Conservation (phyloP, 2,329 filamentous ascomycete genomes). For the Paraphoma sp. region DNA sequence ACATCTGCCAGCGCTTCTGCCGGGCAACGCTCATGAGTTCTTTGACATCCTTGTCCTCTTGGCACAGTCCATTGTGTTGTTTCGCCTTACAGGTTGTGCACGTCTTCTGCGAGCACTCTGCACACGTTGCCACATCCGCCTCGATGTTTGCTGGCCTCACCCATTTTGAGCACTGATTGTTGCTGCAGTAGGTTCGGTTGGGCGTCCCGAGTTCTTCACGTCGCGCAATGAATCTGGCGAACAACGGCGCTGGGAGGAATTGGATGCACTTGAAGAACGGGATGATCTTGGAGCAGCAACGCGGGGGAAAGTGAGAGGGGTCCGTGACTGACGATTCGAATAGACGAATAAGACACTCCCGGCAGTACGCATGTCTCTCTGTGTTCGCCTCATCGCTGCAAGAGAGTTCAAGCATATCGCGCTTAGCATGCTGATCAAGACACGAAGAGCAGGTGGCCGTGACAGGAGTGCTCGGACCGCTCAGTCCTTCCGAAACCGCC, state of each 20-base stretch:
- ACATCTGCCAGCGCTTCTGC: conserved; percentile 17
- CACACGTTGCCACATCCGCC: conserved; percentile 10
- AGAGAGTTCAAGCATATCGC: conserved; percentile 11
- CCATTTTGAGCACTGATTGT: conserved; percentile 14
- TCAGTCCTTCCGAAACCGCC: too few relatives aligned
- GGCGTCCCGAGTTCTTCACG: conserved; percentile 18
- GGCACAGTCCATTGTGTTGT: conserved; percentile 14
- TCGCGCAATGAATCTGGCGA: conserved; percentile 10
- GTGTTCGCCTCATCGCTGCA: conserved; percentile 9
- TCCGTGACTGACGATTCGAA: conserved; percentile 23
- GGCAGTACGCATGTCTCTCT: conserved; percentile 25
- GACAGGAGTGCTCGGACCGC: too few relatives aligned
- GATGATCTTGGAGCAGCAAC: conserved; percentile 24
- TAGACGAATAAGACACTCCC: conserved; percentile 17
- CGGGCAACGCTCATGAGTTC: conserved; percentile 13
- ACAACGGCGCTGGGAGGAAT: conserved; percentile 4
- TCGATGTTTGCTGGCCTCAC: conserved; percentile 12
- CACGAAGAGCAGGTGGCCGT: conserved; percentile 8
- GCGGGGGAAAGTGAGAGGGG: conserved; percentile 24
- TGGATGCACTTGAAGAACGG: conserved; percentile 6
- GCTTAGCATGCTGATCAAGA: conserved; percentile 3
- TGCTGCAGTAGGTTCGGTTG: conserved; percentile 20
- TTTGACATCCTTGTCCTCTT: conserved; percentile 13
- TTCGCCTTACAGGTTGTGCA: conserved; percentile 15
- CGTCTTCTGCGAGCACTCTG: conserved; percentile 8